Base-by-base conservation (phyloP, 2,329 filamentous ascomycete genomes). In the Pseudomassariella vexata region DNA sequence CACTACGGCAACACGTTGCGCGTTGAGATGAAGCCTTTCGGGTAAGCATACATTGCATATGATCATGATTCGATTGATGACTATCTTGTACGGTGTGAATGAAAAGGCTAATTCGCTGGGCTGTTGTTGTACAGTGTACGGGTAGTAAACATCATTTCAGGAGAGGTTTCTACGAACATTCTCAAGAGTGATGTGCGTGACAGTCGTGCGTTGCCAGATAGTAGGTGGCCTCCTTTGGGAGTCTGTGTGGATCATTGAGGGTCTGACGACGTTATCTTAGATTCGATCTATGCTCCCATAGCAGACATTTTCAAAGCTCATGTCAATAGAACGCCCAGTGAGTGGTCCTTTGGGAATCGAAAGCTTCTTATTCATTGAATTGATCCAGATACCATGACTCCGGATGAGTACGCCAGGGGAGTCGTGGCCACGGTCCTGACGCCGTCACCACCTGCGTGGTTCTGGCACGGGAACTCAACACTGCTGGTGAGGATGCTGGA, bases 211-310 rank as follows among this genome's bases (percentile, higher is more conserved):
- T 9, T 28, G 10, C 25, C 25, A 15, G 3, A 23, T 9, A n/a
- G 21, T 23, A 23, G n/a, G 8, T 23, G n/a, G n/a, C n/a, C n/a
- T n/a, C n/a, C n/a, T 23, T 9, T 23, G n/a, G 9, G 7, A 3
- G 9, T 6, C 19, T 2, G 11, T 27, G 12, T 27, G 24, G 24
- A 27, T 11, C 5, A 27, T 27, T 15, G 16, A 16, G 10, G 24
- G 8, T 1, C 11, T 27, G 24, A 3, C 16, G 8, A 27, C 16
- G 24, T 7, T 27, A n/a, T n/a, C n/a, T n/a, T 30, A 49, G 47
- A 32, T 6, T 52, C 49, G 2, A 39, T 40, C 20, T 48, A 36
- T 19, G 28, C 38, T 3, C 41, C 46, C 3, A 35, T 52, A 1
- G 36, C 42, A 0, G 14, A 20, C 1, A 35, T 40, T 2, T 52